Conservation (phyloP, 2,329 filamentous ascomycete species). For the Fusarium torulosum region DNA sequence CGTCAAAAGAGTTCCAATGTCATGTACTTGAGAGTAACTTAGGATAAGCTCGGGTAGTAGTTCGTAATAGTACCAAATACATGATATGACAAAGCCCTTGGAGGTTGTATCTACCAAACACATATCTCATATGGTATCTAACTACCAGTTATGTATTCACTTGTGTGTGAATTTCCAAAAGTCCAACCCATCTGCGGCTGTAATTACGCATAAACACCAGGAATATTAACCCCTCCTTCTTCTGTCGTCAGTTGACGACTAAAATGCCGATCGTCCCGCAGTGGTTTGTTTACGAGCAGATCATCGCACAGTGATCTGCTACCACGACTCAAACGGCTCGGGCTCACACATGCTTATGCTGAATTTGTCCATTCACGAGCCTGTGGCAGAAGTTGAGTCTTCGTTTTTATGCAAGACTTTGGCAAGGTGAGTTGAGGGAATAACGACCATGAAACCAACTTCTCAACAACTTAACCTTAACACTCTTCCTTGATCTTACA, state of each 20-base stretch:
- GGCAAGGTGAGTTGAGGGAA: background rate
- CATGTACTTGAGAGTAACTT: no score
- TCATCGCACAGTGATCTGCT: slow-evolving; percentile 39
- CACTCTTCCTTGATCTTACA: slow-evolving; percentile 3
- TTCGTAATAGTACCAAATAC: no score
- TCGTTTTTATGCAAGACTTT: background rate
- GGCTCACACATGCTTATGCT: slow-evolving; percentile 38
- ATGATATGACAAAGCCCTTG: no score
- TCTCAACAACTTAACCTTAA: background rate
- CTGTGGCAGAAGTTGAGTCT: background rate
- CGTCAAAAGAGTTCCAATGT: no score
- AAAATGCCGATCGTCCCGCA: slow-evolving; percentile 32
- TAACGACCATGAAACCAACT: no score
- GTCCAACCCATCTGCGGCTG: background rate
- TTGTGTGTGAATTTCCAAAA: background rate
- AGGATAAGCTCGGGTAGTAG: no score
- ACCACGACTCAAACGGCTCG: slow-evolving; percentile 38
- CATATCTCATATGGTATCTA: background rate
- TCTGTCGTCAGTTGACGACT: slow-evolving; percentile 31
- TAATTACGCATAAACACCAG: slow-evolving; percentile 11
- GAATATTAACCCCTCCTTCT: slow-evolving; percentile 17
- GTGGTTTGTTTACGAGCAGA: slow-evolving; percentile 29
- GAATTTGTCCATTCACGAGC: slow-evolving; percentile 22
- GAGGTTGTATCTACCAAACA: no score
- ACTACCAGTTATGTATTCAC: background rate